Evolutionary conservation across 176 grass and related monocot species (phyloP), one percentile per base, ranked within the genome.

Genomic region (Rhynchospora pubera): DNA sequence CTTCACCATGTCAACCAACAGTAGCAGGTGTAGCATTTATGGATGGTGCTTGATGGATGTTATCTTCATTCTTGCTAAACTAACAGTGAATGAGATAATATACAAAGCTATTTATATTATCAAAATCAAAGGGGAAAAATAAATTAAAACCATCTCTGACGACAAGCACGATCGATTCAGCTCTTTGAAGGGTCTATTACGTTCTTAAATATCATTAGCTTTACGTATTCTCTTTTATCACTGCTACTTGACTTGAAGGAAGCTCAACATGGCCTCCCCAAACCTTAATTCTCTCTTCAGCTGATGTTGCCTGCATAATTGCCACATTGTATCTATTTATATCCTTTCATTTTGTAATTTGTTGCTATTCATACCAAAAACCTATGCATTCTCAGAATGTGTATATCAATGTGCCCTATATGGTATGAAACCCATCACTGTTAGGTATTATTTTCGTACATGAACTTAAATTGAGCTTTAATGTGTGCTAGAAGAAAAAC

Each of bases 191-290:
- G 18, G 14, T 79, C 55, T 79, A 52, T 44, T 78, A 78, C 56
- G 5, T 78, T 57, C 52, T 12, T 11, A 57, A n/a, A 44, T 5
- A 53, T 7, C 9, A 15, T 24, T 11, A 58, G 58, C 3, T 61
- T 21, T 59, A 39, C 21, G 1, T 60, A 61, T 43, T n/a, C n/a
- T 58, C 52, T 18, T 32, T 18, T 50, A 55, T 44, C 67, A 22
- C 22, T 9, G 16, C 1, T 57, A 77, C 61, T 79, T 88, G 62
- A 67, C 47, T 44, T 18, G 70, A 43, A 45, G 88, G 84, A 75
- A 93, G 81, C 81, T 91, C 86, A 6, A 86, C 61, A 42, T 22
- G 52, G 64, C 88, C 91, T 77, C 91, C 89, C 91, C 86, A 91
- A 7, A 12, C 63, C 42, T 63, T 85, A 18, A 89, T 90, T 77